These are phyloP conservation scores for Hawksworthiomyces lignivorus DNA, from an alignment of 2,329 filamentous ascomycete species.

Conservation along the genomic window DNA sequence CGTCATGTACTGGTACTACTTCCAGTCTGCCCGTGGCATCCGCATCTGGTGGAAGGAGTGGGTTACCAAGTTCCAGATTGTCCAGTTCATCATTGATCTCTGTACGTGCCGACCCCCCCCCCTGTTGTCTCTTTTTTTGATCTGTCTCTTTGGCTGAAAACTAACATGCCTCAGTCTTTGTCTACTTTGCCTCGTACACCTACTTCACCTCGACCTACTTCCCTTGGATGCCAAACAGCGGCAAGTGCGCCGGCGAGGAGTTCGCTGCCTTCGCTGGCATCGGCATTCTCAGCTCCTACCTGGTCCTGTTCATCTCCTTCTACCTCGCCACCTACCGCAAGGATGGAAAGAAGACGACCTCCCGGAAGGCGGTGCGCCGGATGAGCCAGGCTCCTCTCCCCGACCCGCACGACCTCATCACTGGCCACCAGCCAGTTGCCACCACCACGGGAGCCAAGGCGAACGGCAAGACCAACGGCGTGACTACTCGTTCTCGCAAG, in stretches of 20 bases:
- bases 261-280: conserved; percentile 93
- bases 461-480: conserved; percentile 39
- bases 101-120: too few relatives aligned
- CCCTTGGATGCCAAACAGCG: conserved; percentile 71
- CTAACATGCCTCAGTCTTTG: conserved; percentile 57
- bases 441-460: conserved; percentile 47
- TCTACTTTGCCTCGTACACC: conserved; percentile 99
- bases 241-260: conserved; percentile 89
- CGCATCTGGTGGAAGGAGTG: conserved; percentile 99
- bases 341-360: conserved; percentile 68
- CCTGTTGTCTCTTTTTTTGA: conserved; percentile 26
- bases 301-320: conserved; percentile 98
- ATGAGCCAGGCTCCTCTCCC: conserved; percentile 64
- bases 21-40: conserved; percentile 93
- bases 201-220: conserved; percentile 95
- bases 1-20: conserved; percentile 99
- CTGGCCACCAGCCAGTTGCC: conserved; percentile 40
- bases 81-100: conserved; percentile 94
- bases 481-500: conserved; percentile 60
- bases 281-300: conserved; percentile 85
- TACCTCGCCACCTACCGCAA: conserved; percentile 96
- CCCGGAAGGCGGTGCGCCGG: conserved; percentile 66
- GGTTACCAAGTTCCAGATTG: conserved; percentile 95
- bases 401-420: conserved; percentile 70
- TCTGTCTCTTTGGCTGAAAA: neutral